Evolutionary conservation across 495 filamentous ascomycete species (phyloP), one percentile per base, ranked within the genome.

Genomic region (Aspergillus saccharolyticus): DNA sequence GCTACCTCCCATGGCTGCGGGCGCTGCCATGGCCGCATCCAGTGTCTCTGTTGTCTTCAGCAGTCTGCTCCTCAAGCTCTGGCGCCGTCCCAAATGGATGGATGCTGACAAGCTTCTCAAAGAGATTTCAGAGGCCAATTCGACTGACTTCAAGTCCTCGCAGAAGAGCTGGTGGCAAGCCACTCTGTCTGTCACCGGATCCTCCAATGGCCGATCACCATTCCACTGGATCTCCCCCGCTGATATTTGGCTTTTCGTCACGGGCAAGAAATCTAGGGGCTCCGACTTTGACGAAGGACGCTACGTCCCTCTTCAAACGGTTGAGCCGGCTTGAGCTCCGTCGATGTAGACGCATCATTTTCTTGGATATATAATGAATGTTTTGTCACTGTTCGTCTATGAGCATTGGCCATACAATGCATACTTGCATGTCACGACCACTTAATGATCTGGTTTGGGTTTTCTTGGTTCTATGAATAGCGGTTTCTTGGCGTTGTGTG

Each of bases 1-100:
- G 74, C 72, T 99, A 58, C 94, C 94, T 55, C 94, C 94, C 12
- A 92, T 97, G 89, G 90, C 90, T 28, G 95, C 94, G 8, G 93
- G 91, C 16, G 89, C 86, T 3, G 95, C 95, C 18, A 99, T 99
- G 94, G 95, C 93, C 5, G 81, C 80, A 43, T 91, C 87, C 42
- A 93, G 89, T 59, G 88, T 97, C 28, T 93, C 88, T 52, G 94
- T 99, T 8, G 93, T 97, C 0, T 78, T 83, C 8, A 93, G 88
- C 64, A 89, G 85, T 66, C 71, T 97, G 47, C 76, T 92, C 33
- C 74, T 99, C 49, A 96, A 89, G 65, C 87, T 88, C 61, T 99
- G 94, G 94, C 83, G 75, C 54, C 79, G 94, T 16, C 94, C 94
- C 2, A 66, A 70, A 12, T 99, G 93, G 93, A 96, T 97, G 94